Conservation (phyloP, 1,139 yeast species). For the Yamadazyma spencermartinsiae region DNA sequence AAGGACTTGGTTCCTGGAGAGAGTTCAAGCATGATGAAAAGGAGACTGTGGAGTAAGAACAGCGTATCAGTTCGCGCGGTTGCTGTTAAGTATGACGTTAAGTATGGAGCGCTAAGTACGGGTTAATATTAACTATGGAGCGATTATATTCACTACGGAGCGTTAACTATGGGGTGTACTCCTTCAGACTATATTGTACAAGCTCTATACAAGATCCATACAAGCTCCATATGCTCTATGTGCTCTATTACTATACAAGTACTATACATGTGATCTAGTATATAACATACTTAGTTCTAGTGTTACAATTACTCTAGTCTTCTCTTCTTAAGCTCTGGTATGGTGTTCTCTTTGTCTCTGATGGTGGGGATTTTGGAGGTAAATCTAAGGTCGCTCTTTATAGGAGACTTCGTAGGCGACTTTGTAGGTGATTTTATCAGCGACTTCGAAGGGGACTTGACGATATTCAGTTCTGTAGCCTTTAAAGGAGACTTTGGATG, state of each 20-base stretch:
- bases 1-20: constrained; percentile 21
- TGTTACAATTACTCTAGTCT: constrained; percentile 11
- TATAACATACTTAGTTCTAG: constrained; percentile 2
- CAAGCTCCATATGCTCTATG: no score
- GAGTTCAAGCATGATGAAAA: constrained; percentile 9
- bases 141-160: no score
- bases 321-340: constrained; percentile 16
- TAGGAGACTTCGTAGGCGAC: constrained; percentile 7
- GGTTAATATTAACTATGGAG: no score
- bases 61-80: no score
- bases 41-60: no score
- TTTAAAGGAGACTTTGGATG: background rate
- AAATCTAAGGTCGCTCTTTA: constrained; percentile 5
- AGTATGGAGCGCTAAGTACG: no score
- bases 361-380: constrained; percentile 11
- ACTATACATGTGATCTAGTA: constrained; percentile 5
- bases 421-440: constrained; percentile 10
- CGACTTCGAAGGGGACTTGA: no score
- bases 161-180: no score
- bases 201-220: no score
- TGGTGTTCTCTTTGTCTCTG: constrained; percentile 15
- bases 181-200: no score
- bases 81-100: no score
- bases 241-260: constrained; percentile 3
- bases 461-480: background rate